phyloP scores from a whole-genome alignment of 257 asterid genomes.

The Avicennia marina region DNA sequence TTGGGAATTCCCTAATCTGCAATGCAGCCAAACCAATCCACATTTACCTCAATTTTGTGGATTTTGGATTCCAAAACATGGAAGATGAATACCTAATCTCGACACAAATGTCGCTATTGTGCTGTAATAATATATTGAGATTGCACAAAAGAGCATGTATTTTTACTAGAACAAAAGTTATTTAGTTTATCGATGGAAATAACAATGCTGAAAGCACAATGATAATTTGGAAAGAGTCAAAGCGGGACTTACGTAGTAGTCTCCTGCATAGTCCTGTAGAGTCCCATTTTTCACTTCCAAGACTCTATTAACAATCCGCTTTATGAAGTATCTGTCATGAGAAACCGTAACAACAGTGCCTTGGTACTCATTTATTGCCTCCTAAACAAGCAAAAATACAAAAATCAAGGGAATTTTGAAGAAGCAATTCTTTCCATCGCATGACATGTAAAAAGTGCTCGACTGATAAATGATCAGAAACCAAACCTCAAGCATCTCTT shows the following conservation, averaged over 20 bases:
- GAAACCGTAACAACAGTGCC: conserved; percentile 97
- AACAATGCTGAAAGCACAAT: too few relatives aligned
- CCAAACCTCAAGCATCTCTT: conserved; percentile 97
- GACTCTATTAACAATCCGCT: conserved; percentile 91
- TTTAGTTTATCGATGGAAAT: too few relatives aligned
- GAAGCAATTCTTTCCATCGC: neutral
- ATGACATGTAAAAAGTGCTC: neutral
- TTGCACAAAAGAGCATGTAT: too few relatives aligned
- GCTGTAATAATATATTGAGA: too few relatives aligned
- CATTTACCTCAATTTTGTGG: too few relatives aligned
- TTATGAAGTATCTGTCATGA: conserved; percentile 95
- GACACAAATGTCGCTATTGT: too few relatives aligned
- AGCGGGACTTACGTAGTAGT: conserved; percentile 64
- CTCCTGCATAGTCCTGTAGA: conserved; percentile 90
- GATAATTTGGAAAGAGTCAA: too few relatives aligned
- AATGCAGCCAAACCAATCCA: too few relatives aligned
- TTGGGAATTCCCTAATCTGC: too few relatives aligned
- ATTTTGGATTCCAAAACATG: too few relatives aligned
- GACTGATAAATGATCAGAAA: conserved; percentile 7
- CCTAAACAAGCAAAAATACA: conserved; percentile 38
- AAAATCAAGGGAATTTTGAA: conserved; percentile 7
- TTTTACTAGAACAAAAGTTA: too few relatives aligned
- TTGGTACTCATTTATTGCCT: conserved; percentile 85
- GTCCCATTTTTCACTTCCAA: conserved; percentile 85
- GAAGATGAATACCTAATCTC: too few relatives aligned